Base-by-base conservation (phyloP, 2,329 filamentous ascomycete genomes). In the Paraphaeosphaeria minitans region DNA sequence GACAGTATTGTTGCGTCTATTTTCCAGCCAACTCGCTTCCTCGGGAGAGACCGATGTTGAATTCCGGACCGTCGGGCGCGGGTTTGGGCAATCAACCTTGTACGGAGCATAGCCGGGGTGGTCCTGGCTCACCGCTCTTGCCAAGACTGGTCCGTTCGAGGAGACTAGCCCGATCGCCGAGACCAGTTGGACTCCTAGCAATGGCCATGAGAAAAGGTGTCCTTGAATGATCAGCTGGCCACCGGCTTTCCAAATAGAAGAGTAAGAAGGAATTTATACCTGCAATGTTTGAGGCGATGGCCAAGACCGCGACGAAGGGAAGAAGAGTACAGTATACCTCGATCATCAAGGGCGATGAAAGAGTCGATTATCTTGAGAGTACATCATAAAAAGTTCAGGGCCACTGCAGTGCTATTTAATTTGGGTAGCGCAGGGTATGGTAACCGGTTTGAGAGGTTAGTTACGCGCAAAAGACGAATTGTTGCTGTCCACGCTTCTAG, bases 11-110 rank as follows among this genome's bases (percentile, higher is more conserved):
- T 85, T 85, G 60, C 91, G 85, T 56, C 93, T 85, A 57, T 80
- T 80, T 47, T 84, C 72, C 13, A 96, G 81, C 91, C 92, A 97
- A 67, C 83, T 79, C 27, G 81, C 82, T 78, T 96, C 93, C 57
- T 88, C 81, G 12, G 79, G 66, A 3, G 90, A 93, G 13, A 96
- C 76, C 0, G 71, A 67, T 19, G 76, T 75, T 43, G 89, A 90
- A 42, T 74, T 74, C 64, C 92, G 87, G 53, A 95, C 84, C 0
- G 79, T 81, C 1, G 92, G 92, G 39, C 84, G 82, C 16, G 79
- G 78, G 12, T 80, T 75, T 5, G 92, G 91, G 69, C 92, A 96
- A 59, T 82, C 74, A 48, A 89, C 87, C 6, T 78, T 74, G 37
- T 82, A 76, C 0, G 92, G 92, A 0, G 85, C 84, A 75, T 96